phyloP scores from a whole-genome alignment of 1,284 basidiomycete species.

The Trichosporon sp. region DNA sequence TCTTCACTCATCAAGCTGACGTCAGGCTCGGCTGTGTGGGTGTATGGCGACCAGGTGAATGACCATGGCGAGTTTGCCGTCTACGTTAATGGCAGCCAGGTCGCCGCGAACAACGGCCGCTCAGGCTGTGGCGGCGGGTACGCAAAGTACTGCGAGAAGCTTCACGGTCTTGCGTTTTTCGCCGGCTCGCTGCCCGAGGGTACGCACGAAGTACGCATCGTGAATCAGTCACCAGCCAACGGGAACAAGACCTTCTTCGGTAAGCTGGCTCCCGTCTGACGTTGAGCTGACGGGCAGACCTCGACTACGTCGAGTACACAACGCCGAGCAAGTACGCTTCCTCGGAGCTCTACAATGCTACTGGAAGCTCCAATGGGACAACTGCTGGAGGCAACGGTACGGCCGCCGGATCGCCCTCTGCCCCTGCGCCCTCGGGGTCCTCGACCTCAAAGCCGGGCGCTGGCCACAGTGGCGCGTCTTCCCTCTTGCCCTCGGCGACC shows the following conservation, averaged over 20 bases:
- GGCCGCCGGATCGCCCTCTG: not conserved
- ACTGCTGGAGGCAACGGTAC: not conserved
- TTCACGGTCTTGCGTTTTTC: slow-evolving; percentile 41
- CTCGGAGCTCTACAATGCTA: not conserved
- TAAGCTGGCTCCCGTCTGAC: slow-evolving; percentile 17
- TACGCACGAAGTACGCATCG: slow-evolving; percentile 33
- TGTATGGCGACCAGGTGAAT: slow-evolving; percentile 49
- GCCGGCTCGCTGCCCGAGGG: slow-evolving; percentile 32
- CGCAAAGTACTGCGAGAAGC: slow-evolving; percentile 47
- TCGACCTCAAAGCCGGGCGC: not conserved
- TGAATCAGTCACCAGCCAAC: slow-evolving; percentile 33
- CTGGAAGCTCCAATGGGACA: not conserved
- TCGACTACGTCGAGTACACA: slow-evolving; percentile 45
- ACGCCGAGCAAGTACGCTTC: slow-evolving; percentile 26
- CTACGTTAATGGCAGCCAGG: slow-evolving; percentile 36
- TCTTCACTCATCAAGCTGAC: too few relatives aligned
- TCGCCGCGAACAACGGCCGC: slow-evolving; percentile 33
- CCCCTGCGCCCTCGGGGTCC: not conserved
- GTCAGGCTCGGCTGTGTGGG: slow-evolving; percentile 43
- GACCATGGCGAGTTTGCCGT: slow-evolving; percentile 47
- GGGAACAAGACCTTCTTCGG: slow-evolving; percentile 44
- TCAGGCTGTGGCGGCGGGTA: slow-evolving; percentile 42
- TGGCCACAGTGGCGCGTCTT: not conserved
- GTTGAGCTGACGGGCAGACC: slow-evolving; percentile 29
- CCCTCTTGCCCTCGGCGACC: not conserved